phyloP scores from a whole-genome alignment of 257 asterid genomes.

The Schizonepeta tenuifolia region DNA sequence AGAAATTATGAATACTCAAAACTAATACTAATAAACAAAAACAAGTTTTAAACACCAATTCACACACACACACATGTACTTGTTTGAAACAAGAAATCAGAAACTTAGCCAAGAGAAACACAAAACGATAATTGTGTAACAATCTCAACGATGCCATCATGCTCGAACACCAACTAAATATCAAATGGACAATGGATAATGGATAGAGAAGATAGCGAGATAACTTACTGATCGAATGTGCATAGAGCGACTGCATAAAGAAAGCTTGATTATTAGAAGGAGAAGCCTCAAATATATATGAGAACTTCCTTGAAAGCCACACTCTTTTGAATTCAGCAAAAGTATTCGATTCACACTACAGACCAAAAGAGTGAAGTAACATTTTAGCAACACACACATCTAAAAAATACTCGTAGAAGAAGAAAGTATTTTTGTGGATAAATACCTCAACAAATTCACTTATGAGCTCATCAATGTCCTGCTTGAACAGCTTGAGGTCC shows the following conservation, averaged over 20 bases:
- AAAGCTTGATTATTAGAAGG: slow-evolving; percentile 78
- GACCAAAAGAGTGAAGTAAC: slow-evolving; percentile 9
- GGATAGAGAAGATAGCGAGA: background rate
- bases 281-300: slow-evolving; percentile 79
- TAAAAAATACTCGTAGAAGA: background rate
- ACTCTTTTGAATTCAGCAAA: slow-evolving; percentile 72
- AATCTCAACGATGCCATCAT: slow-evolving; percentile 8
- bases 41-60: background rate
- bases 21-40: background rate
- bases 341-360: slow-evolving; percentile 60
- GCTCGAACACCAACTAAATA: background rate
- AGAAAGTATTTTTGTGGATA: slow-evolving; percentile 2
- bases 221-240: slow-evolving; percentile 62
- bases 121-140: background rate
- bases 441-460: slow-evolving; percentile 64
- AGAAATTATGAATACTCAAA: background rate
- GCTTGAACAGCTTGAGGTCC: slow-evolving; percentile 79
- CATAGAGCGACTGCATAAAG: slow-evolving; percentile 90
- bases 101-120: background rate
- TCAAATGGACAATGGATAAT: background rate
- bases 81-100: background rate
- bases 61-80: background rate
- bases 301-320: slow-evolving; percentile 77
- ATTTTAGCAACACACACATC: background rate
- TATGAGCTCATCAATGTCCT: slow-evolving; percentile 85